Evolutionary conservation across 2,329 filamentous ascomycete genomes (phyloP).

Genomic region (Colletotrichum magnum): DNA sequence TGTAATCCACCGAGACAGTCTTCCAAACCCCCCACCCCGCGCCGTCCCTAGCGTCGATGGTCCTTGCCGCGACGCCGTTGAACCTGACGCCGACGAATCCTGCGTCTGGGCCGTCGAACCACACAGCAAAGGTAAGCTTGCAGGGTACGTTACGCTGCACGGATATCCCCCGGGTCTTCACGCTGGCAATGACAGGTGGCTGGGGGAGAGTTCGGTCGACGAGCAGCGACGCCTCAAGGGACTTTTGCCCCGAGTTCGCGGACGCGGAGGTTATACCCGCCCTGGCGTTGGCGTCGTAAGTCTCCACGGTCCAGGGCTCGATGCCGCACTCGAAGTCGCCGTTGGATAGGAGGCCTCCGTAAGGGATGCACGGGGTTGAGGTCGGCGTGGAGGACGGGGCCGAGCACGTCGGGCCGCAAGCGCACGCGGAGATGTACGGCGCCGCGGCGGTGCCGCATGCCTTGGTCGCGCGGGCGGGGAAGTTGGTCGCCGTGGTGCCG

Average conservation of each 20-base stretch:
- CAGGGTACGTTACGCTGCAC: constrained; percentile 17
- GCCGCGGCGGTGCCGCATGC: constrained; percentile 41
- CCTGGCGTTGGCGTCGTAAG: constrained; percentile 34
- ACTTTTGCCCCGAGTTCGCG: constrained; percentile 1
- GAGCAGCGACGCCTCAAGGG: constrained; percentile 14
- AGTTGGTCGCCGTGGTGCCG: constrained; percentile 42
- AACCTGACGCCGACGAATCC: constrained; percentile 20
- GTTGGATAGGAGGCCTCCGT: constrained; percentile 23
- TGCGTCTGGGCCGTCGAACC: constrained; percentile 22
- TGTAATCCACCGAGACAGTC: constrained; percentile 15
- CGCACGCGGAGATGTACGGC: constrained; percentile 43
- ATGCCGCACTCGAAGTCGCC: constrained; percentile 33
- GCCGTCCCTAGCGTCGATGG: constrained; percentile 13
- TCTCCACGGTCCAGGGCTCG: constrained; percentile 41
- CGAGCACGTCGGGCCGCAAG: constrained; percentile 42
- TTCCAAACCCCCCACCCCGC: constrained; percentile 31
- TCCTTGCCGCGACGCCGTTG: constrained; percentile 6
- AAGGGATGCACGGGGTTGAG: constrained; percentile 20
- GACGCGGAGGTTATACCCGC: constrained; percentile 1
- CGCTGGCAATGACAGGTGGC: neutral
- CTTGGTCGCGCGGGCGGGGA: constrained; percentile 41
- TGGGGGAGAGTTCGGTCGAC: constrained; percentile 3
- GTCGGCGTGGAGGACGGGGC: constrained; percentile 17
- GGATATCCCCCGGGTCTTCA: neutral
- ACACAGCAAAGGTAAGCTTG: constrained; percentile 11